phyloP scores from a whole-genome alignment of 768 basidiomycete genomes.

The Cystobasidium ongulense region DNA sequence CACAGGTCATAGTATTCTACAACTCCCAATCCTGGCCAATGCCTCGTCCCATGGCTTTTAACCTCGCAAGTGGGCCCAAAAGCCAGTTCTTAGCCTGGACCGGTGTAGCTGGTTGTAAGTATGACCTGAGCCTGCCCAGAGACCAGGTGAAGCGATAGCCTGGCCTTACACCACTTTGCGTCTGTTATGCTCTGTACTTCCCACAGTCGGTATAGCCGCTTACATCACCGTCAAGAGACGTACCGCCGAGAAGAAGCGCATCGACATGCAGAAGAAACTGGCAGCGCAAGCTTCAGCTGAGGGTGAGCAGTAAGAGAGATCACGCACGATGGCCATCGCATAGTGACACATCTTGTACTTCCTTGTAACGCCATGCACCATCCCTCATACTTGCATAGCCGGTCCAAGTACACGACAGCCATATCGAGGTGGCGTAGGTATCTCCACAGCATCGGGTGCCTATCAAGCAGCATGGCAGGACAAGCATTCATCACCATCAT shows the following conservation, averaged over 20 bases:
- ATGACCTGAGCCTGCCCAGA: background rate
- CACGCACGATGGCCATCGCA: too few species aligned
- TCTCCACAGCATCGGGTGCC: background rate
- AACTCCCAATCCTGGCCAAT: background rate
- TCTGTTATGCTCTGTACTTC: background rate
- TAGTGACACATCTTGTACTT: too few species aligned
- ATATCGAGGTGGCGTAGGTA: background rate
- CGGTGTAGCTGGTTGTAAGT: background rate
- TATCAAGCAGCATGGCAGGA: background rate
- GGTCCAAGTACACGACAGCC: background rate
- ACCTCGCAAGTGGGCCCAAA: background rate
- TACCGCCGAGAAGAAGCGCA: background rate
- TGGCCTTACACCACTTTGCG: background rate
- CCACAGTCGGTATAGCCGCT: background rate
- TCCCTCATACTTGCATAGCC: background rate
- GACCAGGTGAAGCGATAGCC: background rate
- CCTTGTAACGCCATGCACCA: too few species aligned
- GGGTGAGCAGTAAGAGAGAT: background rate
- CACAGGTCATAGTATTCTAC: too few species aligned
- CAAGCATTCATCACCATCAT: background rate
- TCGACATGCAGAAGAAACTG: conserved; percentile 5
- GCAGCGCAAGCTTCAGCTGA: background rate
- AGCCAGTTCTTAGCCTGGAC: conserved; percentile 18
- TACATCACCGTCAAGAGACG: conserved; percentile 9
- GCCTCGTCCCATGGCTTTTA: background rate